Percentiles rank a stretch among this genome's conserved stretches.
Evolutionary conservation across 768 basidiomycete genomes (phyloP).

Genomic region (Pleurotus pulmonarius): DNA sequence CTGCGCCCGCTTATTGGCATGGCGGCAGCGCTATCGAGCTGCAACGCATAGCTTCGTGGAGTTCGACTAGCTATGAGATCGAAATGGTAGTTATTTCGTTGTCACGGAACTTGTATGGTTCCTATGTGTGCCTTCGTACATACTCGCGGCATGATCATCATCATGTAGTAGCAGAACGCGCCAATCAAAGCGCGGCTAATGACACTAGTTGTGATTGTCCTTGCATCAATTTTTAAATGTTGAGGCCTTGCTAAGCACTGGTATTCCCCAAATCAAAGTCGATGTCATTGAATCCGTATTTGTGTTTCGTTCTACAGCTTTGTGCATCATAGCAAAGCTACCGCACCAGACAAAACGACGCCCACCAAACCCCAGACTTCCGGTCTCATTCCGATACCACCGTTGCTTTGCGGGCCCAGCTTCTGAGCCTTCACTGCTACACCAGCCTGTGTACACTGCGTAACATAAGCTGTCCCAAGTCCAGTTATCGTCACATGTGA

Average conservation of each 20-base stretch:
- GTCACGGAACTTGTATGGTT: no score
- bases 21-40: background rate
- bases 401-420: background rate
- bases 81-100: no score
- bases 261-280: background rate
- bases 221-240: no score
- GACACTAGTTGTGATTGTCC: no score
- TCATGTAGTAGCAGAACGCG: no score
- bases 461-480: background rate
- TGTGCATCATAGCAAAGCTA: background rate
- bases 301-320: background rate
- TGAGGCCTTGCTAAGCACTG: no score
- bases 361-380: background rate
- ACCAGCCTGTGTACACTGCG: background rate
- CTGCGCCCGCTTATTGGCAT: no score
- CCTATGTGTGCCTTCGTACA: no score
- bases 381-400: background rate
- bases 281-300: background rate
- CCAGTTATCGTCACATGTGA: background rate
- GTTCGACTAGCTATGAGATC: no score
- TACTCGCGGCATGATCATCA: no score
- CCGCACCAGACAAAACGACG: background rate
- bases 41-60: no score
- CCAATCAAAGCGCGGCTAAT: no score
- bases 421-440: slow-evolving; percentile 3